Evolutionary conservation across 78 protist species (phyloP), one percentile per base, ranked within the genome.

Genomic region (Guillardia theta): DNA sequence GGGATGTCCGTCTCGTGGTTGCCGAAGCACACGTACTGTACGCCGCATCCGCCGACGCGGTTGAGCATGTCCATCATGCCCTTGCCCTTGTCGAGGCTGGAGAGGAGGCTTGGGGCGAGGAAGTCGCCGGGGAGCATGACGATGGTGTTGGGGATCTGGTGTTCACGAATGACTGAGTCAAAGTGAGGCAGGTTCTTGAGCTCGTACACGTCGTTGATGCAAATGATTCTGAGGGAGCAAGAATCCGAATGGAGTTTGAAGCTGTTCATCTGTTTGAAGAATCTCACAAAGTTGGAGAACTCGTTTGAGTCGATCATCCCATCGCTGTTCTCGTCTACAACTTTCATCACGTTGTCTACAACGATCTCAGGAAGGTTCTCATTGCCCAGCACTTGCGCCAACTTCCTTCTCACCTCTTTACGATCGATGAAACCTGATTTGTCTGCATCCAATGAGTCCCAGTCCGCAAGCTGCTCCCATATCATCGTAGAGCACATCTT

Each of bases 141-240:
- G 39, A 94, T 48, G 58, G 87, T 58, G 46, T 80, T 37, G 41
- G 19, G 70, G 6, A 8, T 0, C n/a, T 12, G 0, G 64, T 48
- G 48, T 37, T n/a, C 64, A 8, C 45, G n/a, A 24, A 64, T n/a
- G 18, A 78, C 37, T 10, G 80, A 6, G 41, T 62, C 43, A 24
- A 88, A 54, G 70, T 12, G 27, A 0, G 96, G 87, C 58, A 88
- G 33, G 44, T 45, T 46, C 87, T 48, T n/a, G 22, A 94, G 93
- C 47, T 77, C 92, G 87, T 94, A 90, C n/a, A 90, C 96, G 53
- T 94, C 96, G 83, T 94, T 94, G 37, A 94, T 33, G 10, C 24
- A 0, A 48, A 93, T 48, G 36, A 93, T 76, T 10, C 90, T 58
- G 48, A 93, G 70, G 33, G 30, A 0, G 47, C 78, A 90, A 5